phyloP scores from a whole-genome alignment of 768 basidiomycete species.

The Roridomyces roridus region DNA sequence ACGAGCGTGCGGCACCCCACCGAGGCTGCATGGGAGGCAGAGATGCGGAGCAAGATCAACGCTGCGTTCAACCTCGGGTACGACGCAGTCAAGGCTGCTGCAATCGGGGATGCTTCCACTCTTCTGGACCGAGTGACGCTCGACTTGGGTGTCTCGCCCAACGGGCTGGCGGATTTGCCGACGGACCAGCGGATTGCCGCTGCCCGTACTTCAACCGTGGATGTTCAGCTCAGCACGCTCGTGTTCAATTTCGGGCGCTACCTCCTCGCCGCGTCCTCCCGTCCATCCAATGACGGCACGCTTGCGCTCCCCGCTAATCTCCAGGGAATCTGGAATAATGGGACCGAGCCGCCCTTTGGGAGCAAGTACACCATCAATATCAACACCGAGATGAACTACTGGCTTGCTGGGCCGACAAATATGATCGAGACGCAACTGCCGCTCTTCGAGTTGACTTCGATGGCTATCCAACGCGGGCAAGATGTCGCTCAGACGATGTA shows the following conservation, averaged over 20 bases:
- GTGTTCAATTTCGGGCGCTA: conserved; percentile 7
- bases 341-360: not conserved
- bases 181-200: conserved; percentile 3
- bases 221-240: conserved; percentile 10
- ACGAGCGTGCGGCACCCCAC: conserved; percentile 5
- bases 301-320: conserved; percentile 6
- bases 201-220: not conserved
- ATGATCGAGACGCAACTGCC: conserved; percentile 9
- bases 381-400: conserved; percentile 11
- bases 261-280: conserved; percentile 6
- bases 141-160: not conserved
- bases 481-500: conserved; percentile 2
- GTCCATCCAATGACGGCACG: conserved; percentile 7
- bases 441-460: not conserved
- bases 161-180: not conserved
- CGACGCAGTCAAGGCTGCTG: conserved; percentile 3
- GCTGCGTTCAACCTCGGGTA: not conserved
- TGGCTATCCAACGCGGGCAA: not conserved
- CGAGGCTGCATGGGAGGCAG: conserved; percentile 7
- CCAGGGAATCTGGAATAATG: conserved; percentile 8
- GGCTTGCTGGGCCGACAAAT: conserved; percentile 5
- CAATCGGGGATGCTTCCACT: conserved; percentile 1
- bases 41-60: conserved; percentile 9
- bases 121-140: conserved; percentile 1
- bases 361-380: conserved; percentile 10